Conservation (phyloP, 768 basidiomycete genomes). For the Dioszegia crocea region DNA sequence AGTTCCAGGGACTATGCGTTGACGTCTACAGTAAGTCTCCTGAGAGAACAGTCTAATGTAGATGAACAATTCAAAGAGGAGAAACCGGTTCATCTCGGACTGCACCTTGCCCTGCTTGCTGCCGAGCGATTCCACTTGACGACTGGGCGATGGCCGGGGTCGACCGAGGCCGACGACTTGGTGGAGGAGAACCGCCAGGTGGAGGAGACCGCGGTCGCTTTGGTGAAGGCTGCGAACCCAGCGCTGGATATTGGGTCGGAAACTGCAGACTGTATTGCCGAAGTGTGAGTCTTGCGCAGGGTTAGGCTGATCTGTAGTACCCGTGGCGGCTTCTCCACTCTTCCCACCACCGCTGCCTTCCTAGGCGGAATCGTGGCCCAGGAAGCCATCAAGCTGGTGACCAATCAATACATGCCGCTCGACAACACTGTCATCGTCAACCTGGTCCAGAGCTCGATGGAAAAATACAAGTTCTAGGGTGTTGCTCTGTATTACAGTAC, state of each 20-base stretch:
- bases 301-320: conserved; percentile 19
- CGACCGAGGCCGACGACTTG: conserved; percentile 13
- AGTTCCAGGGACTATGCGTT: conserved; percentile 21
- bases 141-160: conserved; percentile 48
- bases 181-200: conserved; percentile 19
- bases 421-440: conserved; percentile 80
- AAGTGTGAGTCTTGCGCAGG: conserved; percentile 61
- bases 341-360: conserved; percentile 90
- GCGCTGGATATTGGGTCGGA: conserved; percentile 13
- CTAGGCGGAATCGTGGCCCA: conserved; percentile 92
- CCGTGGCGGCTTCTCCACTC: conserved; percentile 44
- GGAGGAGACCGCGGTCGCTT: conserved; percentile 15
- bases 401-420: conserved; percentile 88
- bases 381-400: conserved; percentile 95
- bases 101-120: conserved; percentile 48
- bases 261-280: conserved; percentile 56
- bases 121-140: conserved; percentile 40
- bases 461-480: conserved; percentile 36
- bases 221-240: neutral
- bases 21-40: conserved; percentile 43
- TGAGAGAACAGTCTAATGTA: neutral
- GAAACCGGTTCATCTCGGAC: neutral
- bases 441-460: conserved; percentile 54
- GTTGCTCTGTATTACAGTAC: neutral
- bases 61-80: neutral